Conservation (phyloP, 257 asterid species). For the Ocimum tenuiflorum region DNA sequence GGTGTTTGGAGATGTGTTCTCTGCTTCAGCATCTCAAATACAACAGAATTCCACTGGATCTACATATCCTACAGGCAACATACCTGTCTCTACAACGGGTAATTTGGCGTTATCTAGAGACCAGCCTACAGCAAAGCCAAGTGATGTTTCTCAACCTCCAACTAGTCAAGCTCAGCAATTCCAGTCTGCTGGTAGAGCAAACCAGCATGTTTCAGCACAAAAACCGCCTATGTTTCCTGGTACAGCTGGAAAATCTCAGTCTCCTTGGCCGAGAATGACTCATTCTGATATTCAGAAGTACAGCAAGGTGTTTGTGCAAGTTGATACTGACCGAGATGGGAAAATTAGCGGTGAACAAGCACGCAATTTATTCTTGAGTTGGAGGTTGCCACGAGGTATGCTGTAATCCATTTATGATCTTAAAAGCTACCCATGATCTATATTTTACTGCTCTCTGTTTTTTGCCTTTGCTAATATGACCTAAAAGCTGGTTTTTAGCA, state of each 20-base stretch:
- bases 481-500: neutral
- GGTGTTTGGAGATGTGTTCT: constrained; percentile 57
- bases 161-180: constrained; percentile 43
- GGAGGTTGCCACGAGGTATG: constrained; percentile 89
- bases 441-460: constrained; percentile 5
- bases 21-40: constrained; percentile 41
- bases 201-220: constrained; percentile 42
- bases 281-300: constrained; percentile 81
- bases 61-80: constrained; percentile 33
- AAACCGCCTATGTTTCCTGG: constrained; percentile 41
- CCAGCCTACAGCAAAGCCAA: constrained; percentile 40
- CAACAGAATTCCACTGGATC: constrained; percentile 31
- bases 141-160: constrained; percentile 37
- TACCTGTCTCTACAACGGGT: constrained; percentile 36
- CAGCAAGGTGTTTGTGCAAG: constrained; percentile 78
- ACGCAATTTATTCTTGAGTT: constrained; percentile 82
- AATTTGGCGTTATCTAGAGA: constrained; percentile 34
- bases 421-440: neutral
- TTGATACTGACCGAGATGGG: constrained; percentile 91
- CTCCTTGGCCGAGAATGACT: constrained; percentile 88
- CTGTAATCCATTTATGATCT: neutral
- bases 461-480: neutral
- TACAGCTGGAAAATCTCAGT: constrained; percentile 50
- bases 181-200: constrained; percentile 39
- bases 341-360: constrained; percentile 93